Conservation (phyloP, 352 stramenopile species). For the Globisporangium mamillatum region DNA sequence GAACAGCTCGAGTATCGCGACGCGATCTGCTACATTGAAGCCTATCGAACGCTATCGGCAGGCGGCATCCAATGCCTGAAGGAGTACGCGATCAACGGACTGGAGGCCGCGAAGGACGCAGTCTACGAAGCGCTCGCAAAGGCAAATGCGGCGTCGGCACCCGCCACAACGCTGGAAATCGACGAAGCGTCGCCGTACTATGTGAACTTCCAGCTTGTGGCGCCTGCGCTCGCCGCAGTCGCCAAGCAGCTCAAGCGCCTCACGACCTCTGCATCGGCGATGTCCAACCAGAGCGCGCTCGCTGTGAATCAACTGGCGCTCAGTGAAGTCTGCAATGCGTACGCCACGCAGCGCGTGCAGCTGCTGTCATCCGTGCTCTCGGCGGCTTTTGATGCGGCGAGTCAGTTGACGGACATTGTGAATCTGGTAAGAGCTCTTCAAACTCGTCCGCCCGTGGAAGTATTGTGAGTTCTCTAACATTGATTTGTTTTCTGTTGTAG, state of each 20-base stretch:
- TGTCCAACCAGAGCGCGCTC: slow-evolving; percentile 29
- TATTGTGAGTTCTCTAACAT: neutral
- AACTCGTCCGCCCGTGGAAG: neutral
- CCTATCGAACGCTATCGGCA: slow-evolving; percentile 61
- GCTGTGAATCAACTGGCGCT: slow-evolving; percentile 44
- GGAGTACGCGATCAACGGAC: slow-evolving; percentile 63
- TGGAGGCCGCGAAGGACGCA: slow-evolving; percentile 68
- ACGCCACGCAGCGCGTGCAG: slow-evolving; percentile 53
- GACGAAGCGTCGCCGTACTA: slow-evolving; percentile 78
- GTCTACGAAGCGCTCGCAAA: slow-evolving; percentile 58
- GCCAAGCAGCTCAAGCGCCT: slow-evolving; percentile 63
- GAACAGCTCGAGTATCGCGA: slow-evolving; percentile 67
- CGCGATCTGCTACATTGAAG: slow-evolving; percentile 66
- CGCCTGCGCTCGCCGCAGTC: slow-evolving; percentile 53
- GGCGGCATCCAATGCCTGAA: slow-evolving; percentile 64
- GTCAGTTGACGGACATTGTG: slow-evolving; percentile 66
- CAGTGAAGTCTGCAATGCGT: slow-evolving; percentile 52
- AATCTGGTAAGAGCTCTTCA: slow-evolving; percentile 38
- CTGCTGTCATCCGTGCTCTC: slow-evolving; percentile 54
- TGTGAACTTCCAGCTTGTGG: slow-evolving; percentile 72
- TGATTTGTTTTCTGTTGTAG: slow-evolving; percentile 16
- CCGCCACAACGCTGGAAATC: slow-evolving; percentile 28
- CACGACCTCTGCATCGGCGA: slow-evolving; percentile 10
- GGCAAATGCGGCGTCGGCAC: neutral
- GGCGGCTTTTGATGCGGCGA: slow-evolving; percentile 45